These are phyloP conservation scores for Delphinella strobiligena DNA, from an alignment of 2,329 filamentous ascomycete genomes.

Conservation along the genomic window DNA sequence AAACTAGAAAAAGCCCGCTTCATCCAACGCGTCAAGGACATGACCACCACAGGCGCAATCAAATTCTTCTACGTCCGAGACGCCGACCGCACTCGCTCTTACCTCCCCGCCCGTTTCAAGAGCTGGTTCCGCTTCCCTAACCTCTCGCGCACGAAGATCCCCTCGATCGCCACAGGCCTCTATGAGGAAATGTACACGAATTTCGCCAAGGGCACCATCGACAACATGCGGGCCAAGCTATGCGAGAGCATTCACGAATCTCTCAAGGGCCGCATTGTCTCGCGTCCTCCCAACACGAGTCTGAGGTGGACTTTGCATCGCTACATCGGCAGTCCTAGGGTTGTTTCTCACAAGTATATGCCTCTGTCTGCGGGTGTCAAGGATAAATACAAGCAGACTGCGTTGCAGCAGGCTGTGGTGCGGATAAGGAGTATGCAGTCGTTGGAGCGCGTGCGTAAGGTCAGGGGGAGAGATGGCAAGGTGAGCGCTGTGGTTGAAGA, in stretches of 20 bases:
- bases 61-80: slow-evolving; percentile 1
- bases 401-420: slow-evolving; percentile 12
- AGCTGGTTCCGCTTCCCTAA: slow-evolving; percentile 2
- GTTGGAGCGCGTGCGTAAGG: slow-evolving; percentile 10
- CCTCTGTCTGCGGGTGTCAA: slow-evolving; percentile 16
- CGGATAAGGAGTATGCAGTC: slow-evolving; percentile 11
- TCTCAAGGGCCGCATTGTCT: slow-evolving; percentile 21
- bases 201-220: slow-evolving; percentile 30
- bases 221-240: slow-evolving; percentile 12
- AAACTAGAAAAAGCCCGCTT: slow-evolving; percentile 8
- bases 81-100: neutral
- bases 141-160: slow-evolving; percentile 23
- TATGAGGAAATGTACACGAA: slow-evolving; percentile 35
- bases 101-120: neutral
- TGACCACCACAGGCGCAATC: neutral
- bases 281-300: slow-evolving; percentile 22
- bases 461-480: slow-evolving; percentile 20
- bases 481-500: slow-evolving; percentile 22
- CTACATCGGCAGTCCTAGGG: slow-evolving; percentile 15
- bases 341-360: slow-evolving; percentile 19
- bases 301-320: slow-evolving; percentile 19
- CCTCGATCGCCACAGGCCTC: slow-evolving; percentile 26
- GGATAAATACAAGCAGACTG: slow-evolving; percentile 11
- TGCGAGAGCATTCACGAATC: slow-evolving; percentile 13
- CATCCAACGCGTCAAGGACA: slow-evolving; percentile 3